These are phyloP conservation scores for Nicotiana benthamiana DNA, from an alignment of 257 asterid species.

Conservation along the genomic window DNA sequence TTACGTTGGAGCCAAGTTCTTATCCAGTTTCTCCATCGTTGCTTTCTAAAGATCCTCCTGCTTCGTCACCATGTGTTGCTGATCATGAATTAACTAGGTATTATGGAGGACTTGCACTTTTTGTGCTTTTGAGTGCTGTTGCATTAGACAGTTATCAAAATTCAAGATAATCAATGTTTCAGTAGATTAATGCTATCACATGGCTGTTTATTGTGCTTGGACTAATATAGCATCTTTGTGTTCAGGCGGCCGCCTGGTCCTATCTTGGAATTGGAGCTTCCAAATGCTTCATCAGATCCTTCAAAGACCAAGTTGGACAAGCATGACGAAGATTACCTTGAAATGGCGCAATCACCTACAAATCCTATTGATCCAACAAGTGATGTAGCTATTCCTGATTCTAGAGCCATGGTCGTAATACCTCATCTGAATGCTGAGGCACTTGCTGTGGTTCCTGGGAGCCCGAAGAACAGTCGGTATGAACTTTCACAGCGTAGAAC, in stretches of 20 bases:
- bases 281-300: slow-evolving; percentile 32
- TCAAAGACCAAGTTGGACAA: slow-evolving; percentile 30
- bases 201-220: neutral
- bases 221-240: neutral
- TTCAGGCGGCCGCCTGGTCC: slow-evolving; percentile 56
- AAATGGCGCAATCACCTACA: slow-evolving; percentile 24
- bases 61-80: slow-evolving; percentile 22
- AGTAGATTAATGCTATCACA: neutral
- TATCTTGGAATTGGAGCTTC: slow-evolving; percentile 39
- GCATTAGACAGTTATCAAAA: neutral
- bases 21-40: slow-evolving; percentile 23
- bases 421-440: slow-evolving; percentile 36
- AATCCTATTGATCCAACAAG: slow-evolving; percentile 19
- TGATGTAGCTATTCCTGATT: slow-evolving; percentile 32
- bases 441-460: slow-evolving; percentile 47
- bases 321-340: slow-evolving; percentile 20
- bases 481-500: slow-evolving; percentile 82
- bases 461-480: slow-evolving; percentile 44
- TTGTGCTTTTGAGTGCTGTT: neutral
- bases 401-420: slow-evolving; percentile 53
- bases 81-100: slow-evolving; percentile 35
- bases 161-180: neutral
- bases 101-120: neutral
- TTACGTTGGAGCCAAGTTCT: slow-evolving; percentile 50
- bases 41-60: slow-evolving; percentile 21